Evolutionary conservation across 495 filamentous ascomycete genomes (phyloP).

Genomic region (Usnea hakonensis): DNA sequence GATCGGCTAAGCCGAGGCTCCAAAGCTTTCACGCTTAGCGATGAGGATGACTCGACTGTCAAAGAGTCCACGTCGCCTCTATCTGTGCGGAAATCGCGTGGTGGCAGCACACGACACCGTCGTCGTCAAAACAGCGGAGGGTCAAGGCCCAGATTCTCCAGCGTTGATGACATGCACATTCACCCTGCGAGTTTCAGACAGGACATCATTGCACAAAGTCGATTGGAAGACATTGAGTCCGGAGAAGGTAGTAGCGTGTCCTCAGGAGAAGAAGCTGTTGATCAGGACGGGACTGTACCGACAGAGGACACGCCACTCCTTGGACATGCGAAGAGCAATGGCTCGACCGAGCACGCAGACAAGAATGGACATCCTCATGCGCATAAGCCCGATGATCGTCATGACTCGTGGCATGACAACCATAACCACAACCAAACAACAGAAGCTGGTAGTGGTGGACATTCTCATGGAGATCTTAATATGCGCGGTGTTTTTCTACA

Average conservation of each 20-base stretch:
- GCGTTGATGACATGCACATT: conserved; percentile 67
- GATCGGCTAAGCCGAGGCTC: conserved; percentile 18
- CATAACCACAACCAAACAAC: conserved; percentile 82
- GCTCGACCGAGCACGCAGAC: conserved; percentile 15
- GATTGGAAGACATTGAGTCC: conserved; percentile 46
- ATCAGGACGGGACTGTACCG: conserved; percentile 35
- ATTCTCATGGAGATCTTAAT: conserved; percentile 82
- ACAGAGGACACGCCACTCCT: conserved; percentile 43
- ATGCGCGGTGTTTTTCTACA: conserved; percentile 98
- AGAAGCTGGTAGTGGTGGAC: conserved; percentile 49
- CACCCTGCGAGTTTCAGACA: conserved; percentile 88
- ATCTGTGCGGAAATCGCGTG: conserved; percentile 21
- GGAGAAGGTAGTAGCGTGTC: conserved; percentile 41
- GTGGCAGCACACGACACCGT: conserved; percentile 31
- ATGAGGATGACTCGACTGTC: conserved; percentile 28
- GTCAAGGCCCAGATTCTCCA: conserved; percentile 45
- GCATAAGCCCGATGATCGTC: background rate
- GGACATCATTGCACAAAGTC: conserved; percentile 75
- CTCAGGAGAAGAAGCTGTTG: conserved; percentile 40
- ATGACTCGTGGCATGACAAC: conserved; percentile 20
- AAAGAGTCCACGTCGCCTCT: conserved; percentile 29
- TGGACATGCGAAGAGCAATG: conserved; percentile 22
- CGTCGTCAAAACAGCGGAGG: conserved; percentile 47
- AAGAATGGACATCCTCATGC: conserved; percentile 5
- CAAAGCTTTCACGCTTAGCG: conserved; percentile 12